Percentiles rank a stretch among this genome's conserved stretches.
phyloP scores from a whole-genome alignment of 176 grass and related monocot genomes.

The Saccharum spontaneum region DNA sequence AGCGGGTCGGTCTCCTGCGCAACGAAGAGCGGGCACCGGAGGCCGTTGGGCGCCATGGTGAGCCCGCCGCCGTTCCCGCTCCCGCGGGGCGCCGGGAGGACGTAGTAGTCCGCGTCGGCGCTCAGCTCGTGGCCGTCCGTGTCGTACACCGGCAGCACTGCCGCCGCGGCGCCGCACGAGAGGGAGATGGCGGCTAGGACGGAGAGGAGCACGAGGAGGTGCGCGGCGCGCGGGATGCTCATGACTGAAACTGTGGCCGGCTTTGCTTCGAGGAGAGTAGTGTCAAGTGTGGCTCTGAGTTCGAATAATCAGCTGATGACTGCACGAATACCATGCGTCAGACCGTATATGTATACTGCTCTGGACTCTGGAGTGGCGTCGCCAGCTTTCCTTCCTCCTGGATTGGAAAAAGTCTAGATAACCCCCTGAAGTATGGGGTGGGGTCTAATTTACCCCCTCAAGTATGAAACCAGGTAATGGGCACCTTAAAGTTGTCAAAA shows the following conservation, averaged over 20 bases:
- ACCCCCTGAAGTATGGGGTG: too few species aligned
- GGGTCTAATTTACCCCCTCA: too few species aligned
- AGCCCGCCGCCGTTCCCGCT: constrained; percentile 37
- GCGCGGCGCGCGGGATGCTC: background rate
- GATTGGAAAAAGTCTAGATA: too few species aligned
- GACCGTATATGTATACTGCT: constrained; percentile 22
- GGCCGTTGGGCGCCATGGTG: constrained; percentile 16
- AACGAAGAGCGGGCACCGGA: constrained; percentile 54
- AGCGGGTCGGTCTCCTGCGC: constrained; percentile 40
- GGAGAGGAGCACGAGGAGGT: background rate
- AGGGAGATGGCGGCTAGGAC: constrained; percentile 8
- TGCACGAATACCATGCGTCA: background rate
- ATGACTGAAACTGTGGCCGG: background rate
- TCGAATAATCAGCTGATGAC: background rate
- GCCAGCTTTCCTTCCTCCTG: background rate
- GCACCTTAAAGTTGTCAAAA: too few species aligned
- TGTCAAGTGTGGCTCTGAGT: background rate
- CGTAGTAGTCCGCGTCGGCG: constrained; percentile 44
- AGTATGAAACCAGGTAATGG: too few species aligned
- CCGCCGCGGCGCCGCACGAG: constrained; percentile 13
- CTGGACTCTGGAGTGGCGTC: background rate
- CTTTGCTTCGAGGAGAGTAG: background rate
- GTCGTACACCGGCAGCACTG: constrained; percentile 32
- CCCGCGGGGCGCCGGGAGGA: constrained; percentile 29
- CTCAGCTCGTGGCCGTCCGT: constrained; percentile 36